Conservation (phyloP, 2,329 filamentous ascomycete genomes). For the Fusarium nanum region DNA sequence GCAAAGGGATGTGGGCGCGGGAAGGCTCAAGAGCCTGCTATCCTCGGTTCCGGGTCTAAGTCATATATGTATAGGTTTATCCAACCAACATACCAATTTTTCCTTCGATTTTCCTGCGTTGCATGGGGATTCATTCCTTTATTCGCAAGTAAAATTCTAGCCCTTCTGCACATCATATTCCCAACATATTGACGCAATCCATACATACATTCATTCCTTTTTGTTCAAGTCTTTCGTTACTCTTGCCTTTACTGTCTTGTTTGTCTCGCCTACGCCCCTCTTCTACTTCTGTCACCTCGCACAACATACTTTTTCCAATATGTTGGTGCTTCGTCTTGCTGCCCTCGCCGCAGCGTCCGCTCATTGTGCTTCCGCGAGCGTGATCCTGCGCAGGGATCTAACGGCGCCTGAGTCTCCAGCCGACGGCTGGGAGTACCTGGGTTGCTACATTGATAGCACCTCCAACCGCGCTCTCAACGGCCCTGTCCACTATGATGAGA, state of each 20-base stretch:
- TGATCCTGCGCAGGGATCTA: constrained; percentile 39
- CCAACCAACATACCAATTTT: constrained; percentile 7
- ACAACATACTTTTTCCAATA: constrained; percentile 5
- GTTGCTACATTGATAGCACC: constrained; percentile 44
- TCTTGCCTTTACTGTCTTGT: not conserved
- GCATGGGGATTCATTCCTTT: constrained; percentile 20
- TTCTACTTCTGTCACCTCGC: not conserved
- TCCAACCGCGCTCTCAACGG: constrained; percentile 37
- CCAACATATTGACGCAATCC: not conserved
- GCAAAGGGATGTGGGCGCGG: constrained; percentile 13
- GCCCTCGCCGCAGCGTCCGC: constrained; percentile 39
- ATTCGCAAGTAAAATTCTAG: constrained; percentile 8
- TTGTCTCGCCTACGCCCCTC: not conserved
- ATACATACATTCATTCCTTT: constrained; percentile 19
- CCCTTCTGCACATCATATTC: constrained; percentile 12
- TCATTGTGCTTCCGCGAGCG: constrained; percentile 37
- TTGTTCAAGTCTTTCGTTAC: constrained; percentile 18
- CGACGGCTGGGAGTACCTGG: constrained; percentile 41
- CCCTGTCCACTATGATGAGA: constrained; percentile 36
- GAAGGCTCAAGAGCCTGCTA: not conserved
- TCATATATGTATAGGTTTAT: constrained; percentile 34
- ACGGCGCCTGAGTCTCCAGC: constrained; percentile 33
- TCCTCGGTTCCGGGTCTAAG: not conserved
- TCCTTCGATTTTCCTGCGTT: constrained; percentile 5
- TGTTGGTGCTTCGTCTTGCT: constrained; percentile 30